Evolutionary conservation across 1,284 basidiomycete genomes (phyloP), one percentile per base, ranked within the genome.

Genomic region (Peniophora sp.): DNA sequence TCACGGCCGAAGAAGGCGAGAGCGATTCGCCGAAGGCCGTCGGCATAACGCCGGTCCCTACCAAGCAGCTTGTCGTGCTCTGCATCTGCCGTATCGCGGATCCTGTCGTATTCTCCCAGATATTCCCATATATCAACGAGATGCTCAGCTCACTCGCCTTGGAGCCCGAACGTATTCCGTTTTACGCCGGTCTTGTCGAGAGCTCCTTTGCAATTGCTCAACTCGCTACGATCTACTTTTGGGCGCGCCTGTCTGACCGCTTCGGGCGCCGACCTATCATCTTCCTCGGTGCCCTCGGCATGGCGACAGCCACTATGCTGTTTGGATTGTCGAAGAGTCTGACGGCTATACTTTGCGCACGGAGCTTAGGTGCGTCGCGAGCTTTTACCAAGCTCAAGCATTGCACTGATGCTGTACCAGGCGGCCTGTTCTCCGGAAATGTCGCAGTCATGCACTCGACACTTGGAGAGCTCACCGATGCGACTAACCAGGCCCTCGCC

Each of bases 51-150:
- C 77, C 81, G 19, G 54, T 84, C 34, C 81, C 80, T 3, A 75
- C 63, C 53, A 63, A 62, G 3, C 77, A 81, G 60, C 70, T 85
- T 2, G 66, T 71, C 12, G 71, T 77, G 6, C 64, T 85, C 11
- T 83, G 80, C 58, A 59, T 68, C 24, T 70, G 79, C 43, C 66
- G 82, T 41, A 63, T 85, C 19, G 72, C 79, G 49, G 83, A 85
- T 53, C 81, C 83, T 10, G 69, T 85, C 52, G 74, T 74, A 16
- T 83, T 81, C 65, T 77, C 78, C 1, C 71, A 78, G 65, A 69
- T 78, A 24, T 81, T 81, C 56, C 78, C 79, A 17, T 85, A 83
- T 57, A 77, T 86, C 52, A 85, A 87, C 58, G 75, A 84, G 62
- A 80, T 85, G 68, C 76, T 86, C 62, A 69, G 68, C 35, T 71